A percentile compares a stretch with the other conserved stretches of the same genome.
These are phyloP conservation scores for Fistulifera solaris DNA, from an alignment of 108 stramenopile genomes.

Conservation along the genomic window DNA sequence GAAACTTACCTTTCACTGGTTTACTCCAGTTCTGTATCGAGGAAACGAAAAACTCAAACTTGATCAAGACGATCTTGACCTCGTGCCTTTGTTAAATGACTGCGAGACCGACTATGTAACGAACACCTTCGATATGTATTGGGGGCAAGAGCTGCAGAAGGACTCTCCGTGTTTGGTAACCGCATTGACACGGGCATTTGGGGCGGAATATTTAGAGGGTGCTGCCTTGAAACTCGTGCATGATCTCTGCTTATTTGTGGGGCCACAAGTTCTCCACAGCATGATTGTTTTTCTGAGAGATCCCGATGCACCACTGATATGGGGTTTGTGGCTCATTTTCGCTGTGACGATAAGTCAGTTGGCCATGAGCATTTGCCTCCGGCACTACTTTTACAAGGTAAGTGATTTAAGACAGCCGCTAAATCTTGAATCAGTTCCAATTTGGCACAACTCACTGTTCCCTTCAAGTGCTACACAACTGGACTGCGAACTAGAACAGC, in stretches of 20 bases:
- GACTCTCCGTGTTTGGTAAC: constrained; percentile 32
- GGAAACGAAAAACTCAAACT: constrained; percentile 59
- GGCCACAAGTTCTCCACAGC: constrained; percentile 72
- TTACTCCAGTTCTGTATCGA: constrained; percentile 44
- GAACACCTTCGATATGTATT: constrained; percentile 28
- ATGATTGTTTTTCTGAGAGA: constrained; percentile 64
- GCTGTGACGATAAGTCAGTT: constrained; percentile 65
- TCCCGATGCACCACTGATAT: constrained; percentile 34
- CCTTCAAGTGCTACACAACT: constrained; percentile 57
- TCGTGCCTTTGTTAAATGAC: constrained; percentile 45
- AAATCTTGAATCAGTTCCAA: too few species aligned
- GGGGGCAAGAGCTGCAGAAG: constrained; percentile 40
- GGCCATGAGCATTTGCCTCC: constrained; percentile 66
- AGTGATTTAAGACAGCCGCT: too few species aligned
- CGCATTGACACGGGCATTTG: constrained; percentile 58
- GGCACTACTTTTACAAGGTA: constrained; percentile 84
- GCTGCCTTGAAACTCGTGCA: constrained; percentile 77
- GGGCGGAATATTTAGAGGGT: constrained; percentile 53
- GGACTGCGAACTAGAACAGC: constrained; percentile 80
- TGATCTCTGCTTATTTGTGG: constrained; percentile 80
- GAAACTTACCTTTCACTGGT: constrained; percentile 64
- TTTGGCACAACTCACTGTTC: not conserved
- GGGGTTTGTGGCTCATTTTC: constrained; percentile 44
- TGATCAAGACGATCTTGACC: constrained; percentile 54
- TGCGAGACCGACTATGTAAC: constrained; percentile 40